Base-by-base conservation (phyloP, 2,329 filamentous ascomycete genomes). In the Stromatinia cepivora region DNA sequence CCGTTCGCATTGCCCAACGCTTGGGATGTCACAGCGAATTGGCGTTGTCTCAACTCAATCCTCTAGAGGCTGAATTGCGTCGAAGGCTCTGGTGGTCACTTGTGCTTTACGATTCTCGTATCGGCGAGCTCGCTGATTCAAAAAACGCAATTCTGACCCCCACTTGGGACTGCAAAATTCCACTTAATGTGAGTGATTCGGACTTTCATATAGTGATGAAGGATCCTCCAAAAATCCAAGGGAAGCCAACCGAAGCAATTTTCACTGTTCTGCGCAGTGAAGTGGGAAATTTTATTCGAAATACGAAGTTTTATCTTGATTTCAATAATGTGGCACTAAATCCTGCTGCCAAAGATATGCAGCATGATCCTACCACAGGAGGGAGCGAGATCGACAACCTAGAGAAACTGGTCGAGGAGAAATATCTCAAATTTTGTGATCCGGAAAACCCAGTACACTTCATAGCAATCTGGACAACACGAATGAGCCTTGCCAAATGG, bases 51-150 rank as follows among this genome's bases (percentile, higher is more conserved):
- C 79, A 76, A 74, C 77, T 73, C 46, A 72, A 76, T 79, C 4
- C 84, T 82, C 91, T 88, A 67, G 89, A 92, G 74, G 84, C 87
- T 4, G 90, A 92, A 79, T 85, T 91, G 79, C 85, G 90, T n/a
- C 85, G 90, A 63, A 84, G 90, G 50, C 80, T 93, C 1, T 92
- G 90, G 90, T 93, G 90, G 90, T 86, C 88, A 45, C 82, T 93
- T 22, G 83, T 90, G 20, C 82, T 87, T 36, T 90, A 92, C 72
- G 91, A 93, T 77, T 83, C 85, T 70, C 88, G 90, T 31, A 85
- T 92, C 50, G 85, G 88, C 69, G 90, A 92, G 77, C 85, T 92
- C 78, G 85, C 87, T 4, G 85, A 86, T 62, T 86, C 75, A 68
- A 81, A 79, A 70, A 74, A 73, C 13, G 70, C 77, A 2, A 76